These are phyloP conservation scores for Cyclospora cayetanensis DNA, from an alignment of 169 alveolate species.

Conservation along the genomic window DNA sequence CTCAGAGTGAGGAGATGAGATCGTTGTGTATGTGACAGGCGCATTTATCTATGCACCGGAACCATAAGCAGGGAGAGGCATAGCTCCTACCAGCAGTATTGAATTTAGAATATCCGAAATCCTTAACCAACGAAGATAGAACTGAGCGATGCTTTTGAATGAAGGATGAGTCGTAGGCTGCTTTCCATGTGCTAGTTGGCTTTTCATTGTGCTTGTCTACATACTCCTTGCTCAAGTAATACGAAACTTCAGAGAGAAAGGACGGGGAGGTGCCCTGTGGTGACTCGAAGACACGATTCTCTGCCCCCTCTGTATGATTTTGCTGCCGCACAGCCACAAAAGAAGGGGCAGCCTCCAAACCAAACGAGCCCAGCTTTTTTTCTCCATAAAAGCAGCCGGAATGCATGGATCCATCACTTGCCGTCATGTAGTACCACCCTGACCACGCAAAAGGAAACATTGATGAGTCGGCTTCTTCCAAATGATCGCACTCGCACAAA, in stretches of 20 bases:
- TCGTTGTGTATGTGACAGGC: no score
- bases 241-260: not conserved
- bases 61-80: no score
- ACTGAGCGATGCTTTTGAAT: not conserved
- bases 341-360: not conserved
- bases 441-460: not conserved
- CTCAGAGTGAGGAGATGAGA: no score
- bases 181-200: not conserved
- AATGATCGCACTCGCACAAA: no score
- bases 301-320: not conserved
- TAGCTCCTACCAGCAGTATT: not conserved
- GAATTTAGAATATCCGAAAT: not conserved
- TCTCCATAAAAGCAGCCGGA: slow-evolving; percentile 65
- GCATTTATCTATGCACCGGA: no score
- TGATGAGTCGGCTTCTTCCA: no score
- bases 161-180: slow-evolving; percentile 27
- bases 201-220: slow-evolving; percentile 33
- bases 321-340: slow-evolving; percentile 19
- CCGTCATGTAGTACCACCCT: slow-evolving; percentile 54
- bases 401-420: not conserved
- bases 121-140: not conserved
- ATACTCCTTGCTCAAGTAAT: slow-evolving; percentile 1
- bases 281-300: not conserved
- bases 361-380: not conserved
- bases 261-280: no score